These are phyloP conservation scores for Secale cereale DNA, from an alignment of 176 grass and related monocot genomes.

Conservation along the genomic window DNA sequence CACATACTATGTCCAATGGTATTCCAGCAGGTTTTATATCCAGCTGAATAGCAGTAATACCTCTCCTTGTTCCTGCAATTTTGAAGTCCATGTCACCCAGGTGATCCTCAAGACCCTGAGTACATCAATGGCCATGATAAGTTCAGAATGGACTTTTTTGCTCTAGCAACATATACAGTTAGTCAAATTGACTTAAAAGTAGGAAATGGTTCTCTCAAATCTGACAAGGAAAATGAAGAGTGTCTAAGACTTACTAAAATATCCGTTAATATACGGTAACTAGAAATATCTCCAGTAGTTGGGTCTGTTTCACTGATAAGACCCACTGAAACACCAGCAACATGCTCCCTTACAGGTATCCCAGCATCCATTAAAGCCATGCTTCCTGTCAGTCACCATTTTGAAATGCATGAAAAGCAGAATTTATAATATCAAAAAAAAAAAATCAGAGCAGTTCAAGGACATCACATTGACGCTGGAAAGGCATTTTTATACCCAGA, in stretches of 20 bases:
- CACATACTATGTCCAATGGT: conserved; percentile 91
- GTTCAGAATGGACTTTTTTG: conserved; percentile 5
- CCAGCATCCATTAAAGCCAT: conserved; percentile 99
- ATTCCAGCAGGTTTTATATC: conserved; percentile 99
- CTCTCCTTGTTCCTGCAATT: conserved; percentile 95
- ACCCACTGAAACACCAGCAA: conserved; percentile 97
- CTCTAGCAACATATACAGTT: neutral
- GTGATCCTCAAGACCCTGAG: conserved; percentile 96
- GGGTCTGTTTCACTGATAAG: conserved; percentile 78
- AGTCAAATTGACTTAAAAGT: neutral
- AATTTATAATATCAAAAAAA: neutral
- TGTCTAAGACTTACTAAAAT: conserved; percentile 63
- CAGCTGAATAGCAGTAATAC: conserved; percentile 94
- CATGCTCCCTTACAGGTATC: conserved; percentile 98
- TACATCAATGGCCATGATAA: conserved; percentile 6
- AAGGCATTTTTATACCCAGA: neutral
- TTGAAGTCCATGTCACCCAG: conserved; percentile 99
- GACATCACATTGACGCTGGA: neutral
- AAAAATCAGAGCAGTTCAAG: neutral
- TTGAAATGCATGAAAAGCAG: conserved; percentile 10
- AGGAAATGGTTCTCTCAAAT: neutral
- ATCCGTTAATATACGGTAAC: conserved; percentile 92
- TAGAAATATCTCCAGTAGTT: conserved; percentile 62
- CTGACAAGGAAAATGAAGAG: neutral
- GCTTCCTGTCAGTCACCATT: conserved; percentile 53